Evolutionary conservation across 192 early-diverging fungal species (phyloP), one percentile per base, ranked within the genome.

Genomic region (Podila clonocystis): DNA sequence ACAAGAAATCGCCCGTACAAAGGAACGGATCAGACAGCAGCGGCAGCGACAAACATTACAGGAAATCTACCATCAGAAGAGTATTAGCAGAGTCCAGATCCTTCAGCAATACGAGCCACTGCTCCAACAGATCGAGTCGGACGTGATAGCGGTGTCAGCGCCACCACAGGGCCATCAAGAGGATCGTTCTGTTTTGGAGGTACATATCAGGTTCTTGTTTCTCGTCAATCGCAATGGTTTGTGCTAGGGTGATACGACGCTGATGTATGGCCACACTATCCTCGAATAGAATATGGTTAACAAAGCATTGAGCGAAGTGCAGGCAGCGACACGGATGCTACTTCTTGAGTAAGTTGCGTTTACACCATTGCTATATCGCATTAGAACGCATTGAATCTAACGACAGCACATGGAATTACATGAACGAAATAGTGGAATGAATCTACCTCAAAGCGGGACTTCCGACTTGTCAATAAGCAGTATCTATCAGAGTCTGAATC

Each of bases 11-110:
- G 52, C 66, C 0, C 50, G 67, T 7, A n/a, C 31, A 13, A 72
- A 69, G 36, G 66, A 72, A 28, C 55, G 71, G 62, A 73, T 80
- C 45, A 72, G 59, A 52, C 62, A 61, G 19, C 70, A 73, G 45
- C 65, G 77, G n/a, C 77, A 80, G 20, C 31, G 55, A 4, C 62
- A 68, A 11, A 45, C 64, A 5, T 15, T 73, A 12, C 72, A 73
- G 26, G 52, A 80, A 13, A 69, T 73, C 36, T 62, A 69, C 31
- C 61, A 30, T 12, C 61, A 69, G 38, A 70, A 80, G 31, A 68
- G 67, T 45, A 15, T 20, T 1, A 49, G 30, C 22, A 80, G 38
- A 50, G 52, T 68, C 9, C 41, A 34, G 4, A 19, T 69, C 0
- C 29, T 73, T 30, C 66, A 72, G 24, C 65, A 73, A 15, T 68